Evolutionary conservation across 441 rosid species (phyloP).

Genomic region (Erodium texanum): DNA sequence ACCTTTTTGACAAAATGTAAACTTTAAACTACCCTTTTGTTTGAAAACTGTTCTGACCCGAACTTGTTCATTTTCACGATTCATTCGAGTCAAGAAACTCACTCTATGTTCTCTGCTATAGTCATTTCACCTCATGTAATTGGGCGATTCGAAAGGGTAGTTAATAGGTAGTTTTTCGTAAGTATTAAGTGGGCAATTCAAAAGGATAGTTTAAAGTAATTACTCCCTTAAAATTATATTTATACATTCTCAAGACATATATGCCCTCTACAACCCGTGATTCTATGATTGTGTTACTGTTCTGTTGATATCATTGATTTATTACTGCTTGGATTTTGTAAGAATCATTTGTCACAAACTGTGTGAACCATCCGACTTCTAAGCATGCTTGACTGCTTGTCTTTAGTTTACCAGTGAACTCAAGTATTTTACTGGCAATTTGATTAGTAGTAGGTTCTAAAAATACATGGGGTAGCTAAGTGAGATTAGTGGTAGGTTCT

Average conservation of each 20-base stretch:
- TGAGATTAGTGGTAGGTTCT: conserved; percentile 11
- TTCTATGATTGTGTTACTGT: conserved; percentile 1
- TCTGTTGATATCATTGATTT: conserved; percentile 3
- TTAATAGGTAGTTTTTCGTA: too few relatives aligned
- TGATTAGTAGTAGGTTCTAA: conserved; percentile 7
- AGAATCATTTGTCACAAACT: not conserved
- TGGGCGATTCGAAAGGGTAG: too few relatives aligned
- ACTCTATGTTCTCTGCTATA: too few relatives aligned
- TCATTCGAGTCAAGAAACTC: too few relatives aligned
- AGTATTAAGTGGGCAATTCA: too few relatives aligned
- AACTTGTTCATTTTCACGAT: too few relatives aligned
- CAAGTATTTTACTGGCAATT: not conserved
- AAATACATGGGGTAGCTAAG: too few relatives aligned
- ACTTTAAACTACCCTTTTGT: too few relatives aligned
- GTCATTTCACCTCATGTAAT: too few relatives aligned
- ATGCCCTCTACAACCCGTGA: not conserved
- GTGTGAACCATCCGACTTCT: not conserved
- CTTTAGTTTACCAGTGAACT: not conserved
- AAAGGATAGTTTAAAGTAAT: too few relatives aligned
- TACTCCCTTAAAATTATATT: not conserved
- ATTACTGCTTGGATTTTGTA: not conserved
- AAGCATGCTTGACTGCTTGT: conserved; percentile 3
- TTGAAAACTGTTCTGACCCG: too few relatives aligned
- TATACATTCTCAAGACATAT: not conserved
- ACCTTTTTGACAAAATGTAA: too few relatives aligned